phyloP scores from a whole-genome alignment of 805 yeast genomes.

The Suhomyces xylopsoci region DNA sequence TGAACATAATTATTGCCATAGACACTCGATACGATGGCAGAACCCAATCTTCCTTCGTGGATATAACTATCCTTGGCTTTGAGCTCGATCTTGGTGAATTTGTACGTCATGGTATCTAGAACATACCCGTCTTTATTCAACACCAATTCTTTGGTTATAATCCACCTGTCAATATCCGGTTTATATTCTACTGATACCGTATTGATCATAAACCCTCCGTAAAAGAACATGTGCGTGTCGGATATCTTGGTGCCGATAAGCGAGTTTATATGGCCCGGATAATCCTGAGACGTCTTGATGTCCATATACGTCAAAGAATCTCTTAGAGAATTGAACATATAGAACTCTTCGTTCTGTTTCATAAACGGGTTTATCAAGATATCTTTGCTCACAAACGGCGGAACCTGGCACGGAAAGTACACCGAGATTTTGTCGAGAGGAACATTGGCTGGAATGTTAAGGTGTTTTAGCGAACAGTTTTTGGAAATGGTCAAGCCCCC shows the following conservation, averaged over 20 bases:
- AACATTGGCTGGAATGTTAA: slow-evolving; percentile 33
- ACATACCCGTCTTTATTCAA: slow-evolving; percentile 56
- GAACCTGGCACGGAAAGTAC: slow-evolving; percentile 35
- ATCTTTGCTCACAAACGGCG: slow-evolving; percentile 37
- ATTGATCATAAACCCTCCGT: slow-evolving; percentile 62
- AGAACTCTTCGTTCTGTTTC: slow-evolving; percentile 35
- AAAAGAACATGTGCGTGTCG: slow-evolving; percentile 54
- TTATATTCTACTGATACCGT: slow-evolving; percentile 21
- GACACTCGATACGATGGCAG: slow-evolving; percentile 26
- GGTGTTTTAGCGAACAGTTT: slow-evolving; percentile 14
- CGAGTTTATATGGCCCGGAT: slow-evolving; percentile 54
- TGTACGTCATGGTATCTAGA: slow-evolving; percentile 50
- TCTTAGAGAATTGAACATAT: slow-evolving; percentile 28
- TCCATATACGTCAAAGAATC: slow-evolving; percentile 30
- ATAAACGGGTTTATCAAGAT: slow-evolving; percentile 39
- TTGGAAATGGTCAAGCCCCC: slow-evolving; percentile 32
- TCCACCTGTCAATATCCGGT: slow-evolving; percentile 29
- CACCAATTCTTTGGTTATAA: slow-evolving; percentile 40
- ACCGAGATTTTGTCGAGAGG: slow-evolving; percentile 32
- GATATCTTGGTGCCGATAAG: slow-evolving; percentile 50
- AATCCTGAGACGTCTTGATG: slow-evolving; percentile 29
- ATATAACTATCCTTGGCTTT: slow-evolving; percentile 12
- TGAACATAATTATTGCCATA: slow-evolving; percentile 10
- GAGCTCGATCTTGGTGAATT: slow-evolving; percentile 45
- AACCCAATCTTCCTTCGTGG: slow-evolving; percentile 31